Conservation (phyloP, 129 eudicot species). For the Tanacetum coccineum region DNA sequence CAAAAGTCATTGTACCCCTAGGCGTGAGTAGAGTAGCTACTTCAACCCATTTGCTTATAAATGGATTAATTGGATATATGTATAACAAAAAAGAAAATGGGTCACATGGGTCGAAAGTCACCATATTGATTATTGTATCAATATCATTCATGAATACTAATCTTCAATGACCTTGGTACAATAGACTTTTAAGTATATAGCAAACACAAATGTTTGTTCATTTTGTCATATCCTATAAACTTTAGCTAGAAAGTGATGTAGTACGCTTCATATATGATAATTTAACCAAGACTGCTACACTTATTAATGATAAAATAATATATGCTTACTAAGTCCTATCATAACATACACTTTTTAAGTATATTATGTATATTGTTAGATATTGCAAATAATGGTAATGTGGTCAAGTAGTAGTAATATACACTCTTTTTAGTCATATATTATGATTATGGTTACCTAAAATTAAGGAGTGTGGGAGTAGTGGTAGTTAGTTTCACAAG, state of each 20-base stretch:
- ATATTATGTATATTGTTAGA: too few species aligned
- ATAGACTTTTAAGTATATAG: not conserved
- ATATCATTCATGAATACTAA: too few species aligned
- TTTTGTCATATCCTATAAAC: not conserved
- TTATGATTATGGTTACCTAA: too few species aligned
- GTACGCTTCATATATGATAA: not conserved
- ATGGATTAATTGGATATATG: not conserved
- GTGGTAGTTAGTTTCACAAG: too few species aligned
- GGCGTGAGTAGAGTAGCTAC: not conserved
- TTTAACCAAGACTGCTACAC: not conserved
- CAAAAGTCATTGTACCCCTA: not conserved
- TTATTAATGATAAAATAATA: too few species aligned
- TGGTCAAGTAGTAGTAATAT: too few species aligned
- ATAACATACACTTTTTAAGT: too few species aligned
- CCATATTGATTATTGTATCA: not conserved
- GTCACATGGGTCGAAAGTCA: not conserved
- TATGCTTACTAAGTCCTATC: too few species aligned
- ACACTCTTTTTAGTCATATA: too few species aligned
- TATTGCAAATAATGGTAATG: too few species aligned
- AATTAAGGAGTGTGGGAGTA: too few species aligned
- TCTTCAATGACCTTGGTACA: not conserved
- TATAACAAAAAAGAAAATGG: not conserved
- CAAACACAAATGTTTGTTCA: not conserved
- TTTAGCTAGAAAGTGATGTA: not conserved
- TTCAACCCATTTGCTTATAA: not conserved